Percentiles rank a stretch among this genome's conserved stretches.
phyloP scores from a whole-genome alignment of 2,329 filamentous ascomycete genomes.

The Coniochaeta sp. region DNA sequence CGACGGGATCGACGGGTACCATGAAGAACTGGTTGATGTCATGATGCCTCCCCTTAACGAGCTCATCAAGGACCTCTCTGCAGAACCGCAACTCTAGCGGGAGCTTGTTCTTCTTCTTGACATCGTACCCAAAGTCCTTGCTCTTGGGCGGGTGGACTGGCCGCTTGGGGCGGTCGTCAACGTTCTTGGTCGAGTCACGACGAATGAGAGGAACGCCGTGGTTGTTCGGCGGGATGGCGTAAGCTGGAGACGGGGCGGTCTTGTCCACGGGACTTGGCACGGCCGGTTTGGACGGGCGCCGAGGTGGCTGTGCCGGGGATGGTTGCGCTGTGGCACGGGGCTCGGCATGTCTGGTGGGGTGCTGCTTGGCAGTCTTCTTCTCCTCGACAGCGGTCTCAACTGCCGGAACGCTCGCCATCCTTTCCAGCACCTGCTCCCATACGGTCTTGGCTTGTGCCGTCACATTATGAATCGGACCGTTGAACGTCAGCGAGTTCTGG shows the following conservation, averaged over 20 bases:
- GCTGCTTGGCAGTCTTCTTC: constrained; percentile 42
- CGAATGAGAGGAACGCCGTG: constrained; percentile 74
- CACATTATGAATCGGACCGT: constrained; percentile 69
- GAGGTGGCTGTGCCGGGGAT: constrained; percentile 21
- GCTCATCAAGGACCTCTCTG: constrained; percentile 69
- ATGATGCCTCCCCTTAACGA: constrained; percentile 67
- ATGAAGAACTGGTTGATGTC: constrained; percentile 67
- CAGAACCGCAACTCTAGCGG: constrained; percentile 87
- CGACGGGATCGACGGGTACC: constrained; percentile 83
- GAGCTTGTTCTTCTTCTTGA: constrained; percentile 90
- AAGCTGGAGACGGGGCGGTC: constrained; percentile 34
- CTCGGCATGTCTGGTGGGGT: constrained; percentile 37
- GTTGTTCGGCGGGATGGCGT: constrained; percentile 60
- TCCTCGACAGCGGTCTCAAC: constrained; percentile 54
- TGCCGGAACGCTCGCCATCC: constrained; percentile 34
- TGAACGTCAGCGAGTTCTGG: constrained; percentile 73
- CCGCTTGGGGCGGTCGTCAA: constrained; percentile 78
- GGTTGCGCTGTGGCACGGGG: constrained; percentile 28
- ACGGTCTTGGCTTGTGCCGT: constrained; percentile 48
- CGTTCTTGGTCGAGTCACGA: constrained; percentile 71
- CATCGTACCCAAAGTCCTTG: constrained; percentile 85
- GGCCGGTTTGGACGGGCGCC: constrained; percentile 16
- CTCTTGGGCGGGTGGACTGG: constrained; percentile 87
- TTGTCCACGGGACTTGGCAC: constrained; percentile 21
- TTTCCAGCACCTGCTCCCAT: constrained; percentile 46